These are phyloP conservation scores for Sequoia sempervirens DNA, from an alignment of 75 land plant genomes.

Conservation along the genomic window DNA sequence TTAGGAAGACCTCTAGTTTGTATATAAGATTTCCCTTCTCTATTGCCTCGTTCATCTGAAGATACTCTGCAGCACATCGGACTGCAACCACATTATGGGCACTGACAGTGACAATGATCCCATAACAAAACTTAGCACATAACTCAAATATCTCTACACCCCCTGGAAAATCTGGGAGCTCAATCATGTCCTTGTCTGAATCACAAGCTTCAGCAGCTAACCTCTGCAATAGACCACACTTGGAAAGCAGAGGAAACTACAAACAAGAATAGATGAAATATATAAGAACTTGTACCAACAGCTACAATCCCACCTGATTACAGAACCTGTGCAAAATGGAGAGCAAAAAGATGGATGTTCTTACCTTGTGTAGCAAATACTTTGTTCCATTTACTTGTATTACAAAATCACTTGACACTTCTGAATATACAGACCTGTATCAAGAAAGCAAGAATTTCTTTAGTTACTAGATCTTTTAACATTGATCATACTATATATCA, in stretches of 20 bases:
- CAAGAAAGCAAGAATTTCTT: constrained; percentile 1
- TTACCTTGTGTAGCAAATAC: constrained; percentile 84
- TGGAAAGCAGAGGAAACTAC: constrained; percentile 78
- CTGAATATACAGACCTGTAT: constrained; percentile 63
- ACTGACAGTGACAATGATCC: constrained; percentile 71
- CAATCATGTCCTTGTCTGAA: constrained; percentile 14
- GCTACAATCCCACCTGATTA: neutral
- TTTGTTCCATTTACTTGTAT: constrained; percentile 53
- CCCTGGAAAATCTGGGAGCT: constrained; percentile 67
- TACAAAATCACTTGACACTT: constrained; percentile 65
- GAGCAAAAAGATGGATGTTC: neutral
- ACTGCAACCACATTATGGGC: constrained; percentile 67
- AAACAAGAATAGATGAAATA: neutral
- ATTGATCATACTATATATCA: neutral
- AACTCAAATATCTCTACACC: constrained; percentile 71
- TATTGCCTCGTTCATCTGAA: constrained; percentile 69
- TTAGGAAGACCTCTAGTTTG: constrained; percentile 70
- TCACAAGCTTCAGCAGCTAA: constrained; percentile 35
- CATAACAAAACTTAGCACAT: constrained; percentile 90
- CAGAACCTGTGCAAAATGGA: neutral
- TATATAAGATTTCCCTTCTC: constrained; percentile 73
- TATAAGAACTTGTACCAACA: neutral
- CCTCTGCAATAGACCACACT: constrained; percentile 45
- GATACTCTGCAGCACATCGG: constrained; percentile 72
- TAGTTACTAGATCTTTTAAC: neutral